Base-by-base conservation (phyloP, 768 basidiomycete species). In the Serendipita vermifera region DNA sequence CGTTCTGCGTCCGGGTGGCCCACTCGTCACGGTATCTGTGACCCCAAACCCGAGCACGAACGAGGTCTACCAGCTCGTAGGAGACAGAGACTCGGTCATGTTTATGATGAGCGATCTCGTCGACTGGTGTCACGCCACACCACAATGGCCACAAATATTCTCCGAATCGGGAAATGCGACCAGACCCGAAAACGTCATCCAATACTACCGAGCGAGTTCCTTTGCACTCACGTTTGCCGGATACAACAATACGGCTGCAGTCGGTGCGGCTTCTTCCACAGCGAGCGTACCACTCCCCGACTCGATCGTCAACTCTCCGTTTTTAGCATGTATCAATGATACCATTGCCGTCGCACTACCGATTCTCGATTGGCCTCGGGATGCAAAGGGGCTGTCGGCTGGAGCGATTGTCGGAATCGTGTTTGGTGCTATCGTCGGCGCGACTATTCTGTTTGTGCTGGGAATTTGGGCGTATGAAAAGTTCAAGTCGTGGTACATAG, bases 191-290 rank as follows among this genome's bases (percentile, higher is more conserved):
- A 43, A 35, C n/a, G 56, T 48, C 4, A 31, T 59, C 20, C 59
- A 61, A 38, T 59, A 59, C 48, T 59, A 59, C 32, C 58, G 58
- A 33, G 58, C 58, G 7, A 51, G 41, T n/a, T 3, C 33, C 3
- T 56, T 59, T n/a, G 58, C 48, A 38, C 55, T 59, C 43, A 51
- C 55, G 32, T 55, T 56, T 15, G 24, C 41, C 14, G 41, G 48
- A 3, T 59, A 59, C 54, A 59, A 59, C 43, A 59, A 59, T 55
- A 59, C 55, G 4, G 51, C 39, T 3, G 55, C 58, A 5, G 20
- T 57, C 29, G 20, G 20, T 22, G 24, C 46, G 20, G 32, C 24
- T n/a, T 5, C 27, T 22, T 11, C 15, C 31, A 51, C 46, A 29
- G n/a, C 22, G n/a, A n/a, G n/a, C n/a, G n/a, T n/a, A 17, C 58